Base-by-base conservation (phyloP, 805 yeast species). In the Zygotorulaspora danielsina region DNA sequence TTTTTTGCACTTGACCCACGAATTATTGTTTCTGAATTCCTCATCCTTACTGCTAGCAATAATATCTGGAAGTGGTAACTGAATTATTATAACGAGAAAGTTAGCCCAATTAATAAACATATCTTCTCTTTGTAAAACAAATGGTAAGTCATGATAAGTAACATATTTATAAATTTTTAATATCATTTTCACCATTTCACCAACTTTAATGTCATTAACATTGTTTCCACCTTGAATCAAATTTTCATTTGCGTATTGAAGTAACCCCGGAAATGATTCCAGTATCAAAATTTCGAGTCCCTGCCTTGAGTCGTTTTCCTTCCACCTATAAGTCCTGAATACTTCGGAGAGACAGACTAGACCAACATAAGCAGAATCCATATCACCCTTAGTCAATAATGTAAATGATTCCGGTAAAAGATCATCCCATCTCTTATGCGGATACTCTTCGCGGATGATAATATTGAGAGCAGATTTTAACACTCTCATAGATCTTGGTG, bases 131-230 rank as follows among this genome's bases (percentile, higher is more conserved):
- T 86, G 80, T 56, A 81, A 64, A 15, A 76, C 72, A 2, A 63
- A 69, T 2, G 97, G 94, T 38, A 89, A 63, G 52, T 84, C 89
- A 45, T 72, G 74, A 56, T 73, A 79, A 3, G 90, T 79, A 29
- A 79, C 79, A 57, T 81, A 84, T 59, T 89, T 89, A 69, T 79
- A 85, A 42, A 76, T 70, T 56, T 90, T 90, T 40, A 89, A 63
- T 15, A 85, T 71, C 46, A 81, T 68, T 49, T 83, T 83, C 32
- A 86, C 65, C 69, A 89, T 79, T 48, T 86, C 95, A 13, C 87
- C 89, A 6, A 64, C 54, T 34, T 75, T 74, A 3, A 57, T 48
- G 30, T 54, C 40, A 21, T 50, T 42, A 35, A 61, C 42, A 29
- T 59, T 60, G 4, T 54, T 46, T 15, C 71, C 65, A 13, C 64